A percentile compares a stretch with the other conserved stretches of the same genome.
Evolutionary conservation across 2,329 filamentous ascomycete species (phyloP).

Genomic region (Delphinella strobiligena): DNA sequence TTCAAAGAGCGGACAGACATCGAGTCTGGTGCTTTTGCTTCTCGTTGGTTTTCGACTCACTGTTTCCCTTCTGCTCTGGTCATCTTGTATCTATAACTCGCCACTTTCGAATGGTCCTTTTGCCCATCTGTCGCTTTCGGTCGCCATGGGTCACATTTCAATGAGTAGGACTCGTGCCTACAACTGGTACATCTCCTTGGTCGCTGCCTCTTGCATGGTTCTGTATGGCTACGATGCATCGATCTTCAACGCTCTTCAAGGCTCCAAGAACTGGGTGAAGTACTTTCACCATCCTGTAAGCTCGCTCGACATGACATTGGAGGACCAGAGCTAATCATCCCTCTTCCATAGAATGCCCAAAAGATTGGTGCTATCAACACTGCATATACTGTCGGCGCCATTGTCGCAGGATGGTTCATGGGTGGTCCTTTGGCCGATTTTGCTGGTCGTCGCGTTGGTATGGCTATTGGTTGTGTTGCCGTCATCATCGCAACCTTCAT

Average conservation of each 20-base stretch:
- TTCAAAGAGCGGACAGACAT: neutral
- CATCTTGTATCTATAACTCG: neutral
- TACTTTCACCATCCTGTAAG: conserved; percentile 44
- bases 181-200: conserved; percentile 53
- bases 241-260: conserved; percentile 61
- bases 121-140: neutral
- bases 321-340: neutral
- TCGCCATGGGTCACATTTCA: conserved; percentile 2
- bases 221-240: conserved; percentile 65
- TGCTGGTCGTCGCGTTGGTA: conserved; percentile 40
- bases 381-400: conserved; percentile 58
- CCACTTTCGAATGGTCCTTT: neutral
- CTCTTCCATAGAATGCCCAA: conserved; percentile 21
- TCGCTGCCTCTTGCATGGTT: conserved; percentile 63
- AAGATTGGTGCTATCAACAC: conserved; percentile 51
- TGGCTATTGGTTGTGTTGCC: conserved; percentile 51
- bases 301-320: neutral
- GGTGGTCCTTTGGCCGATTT: conserved; percentile 44
- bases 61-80: neutral
- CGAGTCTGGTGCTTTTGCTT: neutral
- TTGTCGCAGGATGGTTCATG: conserved; percentile 58
- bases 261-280: conserved; percentile 52
- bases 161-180: conserved; percentile 28
- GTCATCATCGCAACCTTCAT: conserved; percentile 58
- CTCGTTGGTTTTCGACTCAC: no score